phyloP scores from a whole-genome alignment of 164 flowering plant genomes.

The Sedum album region DNA sequence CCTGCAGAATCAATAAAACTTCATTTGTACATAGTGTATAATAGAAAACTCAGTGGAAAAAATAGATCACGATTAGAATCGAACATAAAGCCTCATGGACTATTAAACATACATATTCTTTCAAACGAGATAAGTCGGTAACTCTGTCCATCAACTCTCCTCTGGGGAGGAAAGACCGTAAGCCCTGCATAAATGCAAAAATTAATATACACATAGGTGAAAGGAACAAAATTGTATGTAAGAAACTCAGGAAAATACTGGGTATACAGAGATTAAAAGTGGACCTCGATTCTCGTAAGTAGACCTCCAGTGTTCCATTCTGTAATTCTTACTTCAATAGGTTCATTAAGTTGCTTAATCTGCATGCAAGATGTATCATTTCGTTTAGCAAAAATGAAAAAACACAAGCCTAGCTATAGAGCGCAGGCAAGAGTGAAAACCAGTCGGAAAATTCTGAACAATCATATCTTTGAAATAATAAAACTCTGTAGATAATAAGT shows the following conservation, averaged over 20 bases:
- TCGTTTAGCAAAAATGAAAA: not conserved
- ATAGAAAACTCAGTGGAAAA: not conserved
- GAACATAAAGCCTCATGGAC: not conserved
- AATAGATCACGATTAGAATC: not conserved
- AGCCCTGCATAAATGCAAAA: constrained; percentile 47
- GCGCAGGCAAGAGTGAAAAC: not conserved
- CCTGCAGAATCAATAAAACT: constrained; percentile 33
- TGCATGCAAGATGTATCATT: constrained; percentile 22
- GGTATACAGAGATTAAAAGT: constrained; percentile 6
- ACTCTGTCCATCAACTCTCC: constrained; percentile 68
- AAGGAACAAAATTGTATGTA: not conserved
- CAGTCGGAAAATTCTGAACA: not conserved
- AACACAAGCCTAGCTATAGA: not conserved
- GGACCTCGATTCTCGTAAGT: constrained; percentile 90
- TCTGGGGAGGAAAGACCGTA: constrained; percentile 91
- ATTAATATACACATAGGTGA: not conserved
- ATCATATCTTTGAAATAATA: not conserved
- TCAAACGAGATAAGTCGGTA: constrained; percentile 60
- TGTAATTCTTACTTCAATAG: constrained; percentile 72
- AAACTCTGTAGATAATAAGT: not conserved
- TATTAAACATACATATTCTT: constrained; percentile 59
- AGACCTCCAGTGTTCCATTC: constrained; percentile 98
- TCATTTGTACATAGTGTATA: not conserved
- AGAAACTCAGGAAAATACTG: not conserved
- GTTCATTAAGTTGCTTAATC: constrained; percentile 84